Conservation (phyloP, 495 filamentous ascomycete species). For the Parathielavia hyrcaniae region DNA sequence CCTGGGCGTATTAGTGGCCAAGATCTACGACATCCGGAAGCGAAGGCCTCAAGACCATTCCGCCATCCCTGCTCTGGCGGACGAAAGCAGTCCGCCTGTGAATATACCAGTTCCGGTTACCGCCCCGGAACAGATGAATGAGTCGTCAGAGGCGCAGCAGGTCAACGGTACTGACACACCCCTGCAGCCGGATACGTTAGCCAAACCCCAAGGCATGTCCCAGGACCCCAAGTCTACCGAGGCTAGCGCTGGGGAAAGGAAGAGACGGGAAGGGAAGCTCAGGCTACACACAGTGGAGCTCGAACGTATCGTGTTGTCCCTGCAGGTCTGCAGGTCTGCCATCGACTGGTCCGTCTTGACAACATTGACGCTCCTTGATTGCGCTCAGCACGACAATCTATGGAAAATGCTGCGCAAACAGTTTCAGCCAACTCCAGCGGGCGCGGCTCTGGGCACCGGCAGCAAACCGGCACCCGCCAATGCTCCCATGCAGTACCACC, state of each 20-base stretch:
- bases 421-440: slow-evolving; percentile 53
- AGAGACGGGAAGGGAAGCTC: slow-evolving; percentile 48
- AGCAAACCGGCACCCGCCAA: slow-evolving; percentile 1
- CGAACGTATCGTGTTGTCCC: slow-evolving; percentile 70
- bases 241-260: slow-evolving; percentile 13
- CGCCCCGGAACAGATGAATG: neutral
- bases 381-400: slow-evolving; percentile 68
- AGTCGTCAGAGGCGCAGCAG: neutral
- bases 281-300: slow-evolving; percentile 72
- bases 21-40: slow-evolving; percentile 55
- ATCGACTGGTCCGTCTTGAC: slow-evolving; percentile 76
- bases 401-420: slow-evolving; percentile 72
- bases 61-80: neutral
- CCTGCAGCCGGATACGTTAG: neutral
- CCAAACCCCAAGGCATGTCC: neutral
- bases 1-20: slow-evolving; percentile 61
- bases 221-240: neutral
- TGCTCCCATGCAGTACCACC: slow-evolving; percentile 51
- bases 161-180: neutral
- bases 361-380: slow-evolving; percentile 76
- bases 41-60: slow-evolving; percentile 16
- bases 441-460: slow-evolving; percentile 27
- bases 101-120: slow-evolving; percentile 2
- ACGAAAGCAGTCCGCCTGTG: neutral
- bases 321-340: slow-evolving; percentile 59